A percentile compares a stretch with the other conserved stretches of the same genome.
Conservation (phyloP, 2,329 filamentous ascomycete species). For the Fonsecaea pedrosoi region DNA sequence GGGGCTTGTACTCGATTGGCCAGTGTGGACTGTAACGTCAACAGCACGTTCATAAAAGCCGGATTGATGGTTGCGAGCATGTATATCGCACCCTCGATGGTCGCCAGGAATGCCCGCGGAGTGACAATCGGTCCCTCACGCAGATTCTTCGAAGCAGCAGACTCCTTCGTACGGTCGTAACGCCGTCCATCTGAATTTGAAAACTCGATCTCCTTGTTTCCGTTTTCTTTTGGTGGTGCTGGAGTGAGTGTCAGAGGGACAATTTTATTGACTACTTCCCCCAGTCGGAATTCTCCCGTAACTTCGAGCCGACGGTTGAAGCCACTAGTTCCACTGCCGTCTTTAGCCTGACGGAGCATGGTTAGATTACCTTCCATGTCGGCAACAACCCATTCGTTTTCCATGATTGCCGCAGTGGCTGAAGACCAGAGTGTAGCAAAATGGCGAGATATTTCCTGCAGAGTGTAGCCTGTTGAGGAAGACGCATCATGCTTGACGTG, state of each 20-base stretch:
- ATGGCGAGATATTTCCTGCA: slow-evolving; percentile 79
- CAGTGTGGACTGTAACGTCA: slow-evolving; percentile 78
- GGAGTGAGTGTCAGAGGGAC: slow-evolving; percentile 66
- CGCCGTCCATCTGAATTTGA: slow-evolving; percentile 4
- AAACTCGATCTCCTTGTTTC: slow-evolving; percentile 10
- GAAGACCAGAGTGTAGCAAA: slow-evolving; percentile 84
- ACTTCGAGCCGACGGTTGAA: slow-evolving; percentile 73
- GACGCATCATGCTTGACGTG: slow-evolving; percentile 62
- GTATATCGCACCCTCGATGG: slow-evolving; percentile 90
- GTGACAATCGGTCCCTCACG: slow-evolving; percentile 67
- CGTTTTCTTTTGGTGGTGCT: slow-evolving; percentile 8
- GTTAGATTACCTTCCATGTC: slow-evolving; percentile 89
- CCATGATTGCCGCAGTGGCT: slow-evolving; percentile 73
- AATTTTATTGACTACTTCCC: slow-evolving; percentile 93
- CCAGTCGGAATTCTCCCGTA: slow-evolving; percentile 81
- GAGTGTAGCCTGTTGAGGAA: slow-evolving; percentile 38
- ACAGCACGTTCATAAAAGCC: slow-evolving; percentile 76
- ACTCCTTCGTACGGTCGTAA: background rate
- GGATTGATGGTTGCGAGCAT: slow-evolving; percentile 78
- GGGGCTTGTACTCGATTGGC: slow-evolving; percentile 70
- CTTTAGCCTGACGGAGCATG: slow-evolving; percentile 64
- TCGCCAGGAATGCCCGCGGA: slow-evolving; percentile 86
- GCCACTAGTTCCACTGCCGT: slow-evolving; percentile 65
- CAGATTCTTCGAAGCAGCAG: background rate
- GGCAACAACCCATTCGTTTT: slow-evolving; percentile 78